phyloP scores from a whole-genome alignment of 2,329 filamentous ascomycete species.

The Fusarium succisae region DNA sequence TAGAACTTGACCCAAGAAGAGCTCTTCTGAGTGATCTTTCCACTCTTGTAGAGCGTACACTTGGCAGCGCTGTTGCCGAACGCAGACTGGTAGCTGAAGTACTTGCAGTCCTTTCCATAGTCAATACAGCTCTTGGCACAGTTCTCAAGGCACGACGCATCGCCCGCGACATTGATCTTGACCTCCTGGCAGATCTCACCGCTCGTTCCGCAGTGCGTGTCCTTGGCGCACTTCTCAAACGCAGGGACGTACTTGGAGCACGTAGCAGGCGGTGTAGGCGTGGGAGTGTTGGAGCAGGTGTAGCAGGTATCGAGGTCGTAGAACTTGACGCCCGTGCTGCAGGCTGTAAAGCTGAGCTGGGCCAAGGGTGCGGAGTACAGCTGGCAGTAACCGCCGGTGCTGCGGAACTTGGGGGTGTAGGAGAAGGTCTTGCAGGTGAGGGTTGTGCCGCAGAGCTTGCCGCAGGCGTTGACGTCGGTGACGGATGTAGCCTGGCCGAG shows the following conservation, averaged over 20 bases:
- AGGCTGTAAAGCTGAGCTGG: slow-evolving; percentile 7
- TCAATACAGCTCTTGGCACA: slow-evolving; percentile 35
- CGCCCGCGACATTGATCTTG: not conserved
- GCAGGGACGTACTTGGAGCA: slow-evolving; percentile 24
- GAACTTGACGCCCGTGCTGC: slow-evolving; percentile 18
- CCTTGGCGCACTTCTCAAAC: slow-evolving; percentile 7
- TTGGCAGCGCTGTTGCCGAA: not conserved
- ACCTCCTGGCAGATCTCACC: slow-evolving; percentile 20
- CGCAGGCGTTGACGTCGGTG: not conserved
- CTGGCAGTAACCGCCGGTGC: slow-evolving; percentile 1
- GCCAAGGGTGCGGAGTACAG: not conserved
- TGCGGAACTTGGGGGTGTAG: not conserved
- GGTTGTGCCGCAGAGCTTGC: slow-evolving; percentile 1
- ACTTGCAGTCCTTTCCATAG: slow-evolving; percentile 5
- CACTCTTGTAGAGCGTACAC: slow-evolving; percentile 27
- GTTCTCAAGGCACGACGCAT: slow-evolving; percentile 21
- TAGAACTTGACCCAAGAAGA: slow-evolving; percentile 21
- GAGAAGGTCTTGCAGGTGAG: slow-evolving; percentile 23
- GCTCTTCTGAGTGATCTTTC: slow-evolving; percentile 1
- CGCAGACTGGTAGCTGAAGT: slow-evolving; percentile 20
- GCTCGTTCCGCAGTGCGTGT: slow-evolving; percentile 14
- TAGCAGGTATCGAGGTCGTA: slow-evolving; percentile 26
- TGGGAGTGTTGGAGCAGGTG: not conserved
- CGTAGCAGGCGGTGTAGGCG: not conserved
- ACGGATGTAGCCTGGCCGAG: not conserved